Evolutionary conservation across 352 stramenopile genomes (phyloP).

Genomic region (Pythium graminicola): DNA sequence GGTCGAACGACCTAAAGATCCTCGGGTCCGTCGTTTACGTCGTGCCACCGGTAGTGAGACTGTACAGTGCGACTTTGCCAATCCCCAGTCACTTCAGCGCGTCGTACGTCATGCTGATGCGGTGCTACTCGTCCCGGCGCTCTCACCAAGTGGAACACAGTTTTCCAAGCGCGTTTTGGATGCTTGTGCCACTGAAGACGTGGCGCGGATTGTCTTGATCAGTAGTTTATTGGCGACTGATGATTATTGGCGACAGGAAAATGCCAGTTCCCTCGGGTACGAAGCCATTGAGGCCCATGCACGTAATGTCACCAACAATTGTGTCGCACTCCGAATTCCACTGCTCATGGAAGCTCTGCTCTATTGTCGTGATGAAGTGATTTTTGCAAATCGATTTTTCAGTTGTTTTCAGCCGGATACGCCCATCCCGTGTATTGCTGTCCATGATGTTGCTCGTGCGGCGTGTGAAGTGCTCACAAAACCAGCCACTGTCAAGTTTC

Average conservation of each 20-base stretch:
- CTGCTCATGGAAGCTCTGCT: conserved; percentile 73
- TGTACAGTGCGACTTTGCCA: conserved; percentile 47
- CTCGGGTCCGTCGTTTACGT: conserved; percentile 45
- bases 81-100: conserved; percentile 39
- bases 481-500: conserved; percentile 34
- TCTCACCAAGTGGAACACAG: conserved; percentile 46
- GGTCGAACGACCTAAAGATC: conserved; percentile 48
- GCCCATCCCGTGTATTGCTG: conserved; percentile 55
- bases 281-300: conserved; percentile 66
- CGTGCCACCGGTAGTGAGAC: conserved; percentile 47
- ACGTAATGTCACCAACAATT: conserved; percentile 33
- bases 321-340: conserved; percentile 56
- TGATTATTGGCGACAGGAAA: conserved; percentile 15
- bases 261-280: conserved; percentile 29
- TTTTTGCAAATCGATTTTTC: conserved; percentile 57
- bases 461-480: conserved; percentile 43
- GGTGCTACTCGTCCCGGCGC: conserved; percentile 55
- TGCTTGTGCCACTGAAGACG: conserved; percentile 35
- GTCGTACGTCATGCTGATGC: conserved; percentile 63
- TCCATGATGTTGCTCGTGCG: conserved; percentile 52
- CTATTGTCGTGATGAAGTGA: conserved; percentile 66
- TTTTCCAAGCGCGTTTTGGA: conserved; percentile 69
- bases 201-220: conserved; percentile 52
- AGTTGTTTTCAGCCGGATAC: conserved; percentile 43
- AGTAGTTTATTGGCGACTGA: conserved; percentile 53